Evolutionary conservation across 1,139 yeast species (phyloP), one percentile per base, ranked within the genome.

Genomic region (Pichia inconspicua): DNA sequence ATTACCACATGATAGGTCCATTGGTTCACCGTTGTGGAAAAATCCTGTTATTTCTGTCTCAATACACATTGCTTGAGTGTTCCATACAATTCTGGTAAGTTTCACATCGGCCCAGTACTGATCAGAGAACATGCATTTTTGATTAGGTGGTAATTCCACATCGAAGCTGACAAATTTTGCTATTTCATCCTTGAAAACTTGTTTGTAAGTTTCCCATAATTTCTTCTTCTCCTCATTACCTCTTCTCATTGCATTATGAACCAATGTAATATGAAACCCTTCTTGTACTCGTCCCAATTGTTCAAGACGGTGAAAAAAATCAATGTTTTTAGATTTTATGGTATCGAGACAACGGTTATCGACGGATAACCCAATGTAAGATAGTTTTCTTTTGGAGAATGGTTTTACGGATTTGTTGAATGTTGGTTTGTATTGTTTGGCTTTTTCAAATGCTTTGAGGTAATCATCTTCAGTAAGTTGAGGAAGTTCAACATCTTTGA

Each of bases 201-300:
- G 28, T 2, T 15, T 41, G 37, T 61, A 59, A 5, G 40, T 30
- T 7, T 54, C 53, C 61, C 63, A 61, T 4, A 55, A 25, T 2
- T 45, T 30, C 27, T 49, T 51, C 10, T 42, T 30, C 10, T 45
- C 41, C 17, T 57, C 47, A 43, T 65, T 65, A n/a, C 56, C 49
- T 15, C 63, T 56, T 67, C 73, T 67, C 8, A 66, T 45, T n/a
- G 56, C 58, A 44, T 63, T 61, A 61, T 92, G 97, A 0, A 80
- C 77, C 41, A 90, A 63, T 0, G 98, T 92, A 1, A 90, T 78
- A 62, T 92, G 98, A 58, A 88, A 84, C 38, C 71, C 73, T 0
- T 60, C 48, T 57, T 83, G 89, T 0, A 83, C 64, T 37, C 81
- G 66, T 3, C 66, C 45, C 2, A 12, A 2, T 9, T 41, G 8